These are phyloP conservation scores for Rutstroemia sp. DNA, from an alignment of 2,329 filamentous ascomycete species.

Conservation along the genomic window DNA sequence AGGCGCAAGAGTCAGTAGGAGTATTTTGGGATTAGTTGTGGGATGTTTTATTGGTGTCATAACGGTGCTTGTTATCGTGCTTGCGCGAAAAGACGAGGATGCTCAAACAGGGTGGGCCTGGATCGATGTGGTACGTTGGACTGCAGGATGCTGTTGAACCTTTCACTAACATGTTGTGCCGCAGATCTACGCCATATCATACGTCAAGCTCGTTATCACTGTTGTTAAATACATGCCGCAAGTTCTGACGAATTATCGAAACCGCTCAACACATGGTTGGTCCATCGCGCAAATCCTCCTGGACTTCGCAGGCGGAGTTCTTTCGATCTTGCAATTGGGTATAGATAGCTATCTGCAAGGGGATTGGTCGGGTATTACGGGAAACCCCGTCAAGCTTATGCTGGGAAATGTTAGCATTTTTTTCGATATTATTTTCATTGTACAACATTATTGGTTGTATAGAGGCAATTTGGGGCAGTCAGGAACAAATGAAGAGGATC, in stretches of 20 bases:
- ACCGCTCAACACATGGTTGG: conserved; percentile 83
- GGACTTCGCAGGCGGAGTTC: conserved; percentile 71
- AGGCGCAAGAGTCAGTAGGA: conserved; percentile 48
- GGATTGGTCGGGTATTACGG: conserved; percentile 86
- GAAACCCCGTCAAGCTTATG: conserved; percentile 85
- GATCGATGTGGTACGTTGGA: conserved; percentile 45
- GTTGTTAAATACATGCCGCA: conserved; percentile 92
- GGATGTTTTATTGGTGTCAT: conserved; percentile 55
- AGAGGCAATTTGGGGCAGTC: conserved; percentile 16
- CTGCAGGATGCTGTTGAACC: not conserved
- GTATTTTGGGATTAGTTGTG: conserved; percentile 61
- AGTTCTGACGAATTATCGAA: conserved; percentile 73
- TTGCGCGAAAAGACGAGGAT: conserved; percentile 31
- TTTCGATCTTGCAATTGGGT: conserved; percentile 74
- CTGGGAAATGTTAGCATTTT: conserved; percentile 78
- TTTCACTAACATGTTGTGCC: not conserved
- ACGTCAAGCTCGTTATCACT: conserved; percentile 83
- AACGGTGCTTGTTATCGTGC: conserved; percentile 41
- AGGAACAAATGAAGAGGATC: conserved; percentile 13
- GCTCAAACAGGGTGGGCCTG: conserved; percentile 47
- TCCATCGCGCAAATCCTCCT: conserved; percentile 77
- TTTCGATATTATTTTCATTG: conserved; percentile 80
- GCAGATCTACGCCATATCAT: conserved; percentile 60
- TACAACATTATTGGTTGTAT: conserved; percentile 85
- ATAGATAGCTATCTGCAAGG: conserved; percentile 79